These are phyloP conservation scores for Sphaerulina populicola DNA, from an alignment of 2,329 filamentous ascomycete species.

Conservation along the genomic window DNA sequence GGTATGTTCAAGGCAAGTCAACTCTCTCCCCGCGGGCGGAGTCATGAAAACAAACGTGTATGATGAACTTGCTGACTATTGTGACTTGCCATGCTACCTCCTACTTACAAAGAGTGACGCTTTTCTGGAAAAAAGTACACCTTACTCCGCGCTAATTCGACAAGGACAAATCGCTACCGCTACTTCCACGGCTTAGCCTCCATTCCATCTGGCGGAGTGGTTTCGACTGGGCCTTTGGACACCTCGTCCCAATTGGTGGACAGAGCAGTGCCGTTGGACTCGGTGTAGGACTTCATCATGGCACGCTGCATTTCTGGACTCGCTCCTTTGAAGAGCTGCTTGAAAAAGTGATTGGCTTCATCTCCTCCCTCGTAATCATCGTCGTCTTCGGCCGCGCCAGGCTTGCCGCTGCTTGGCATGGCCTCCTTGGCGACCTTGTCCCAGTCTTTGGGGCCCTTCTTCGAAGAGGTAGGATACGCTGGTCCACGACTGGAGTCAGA, in stretches of 20 bases:
- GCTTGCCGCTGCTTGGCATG: slow-evolving; percentile 18
- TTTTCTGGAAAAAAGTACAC: background rate
- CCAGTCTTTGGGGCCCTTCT: slow-evolving; percentile 80
- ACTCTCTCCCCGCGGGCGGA: no score
- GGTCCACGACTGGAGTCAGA: slow-evolving; percentile 38
- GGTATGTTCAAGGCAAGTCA: background rate
- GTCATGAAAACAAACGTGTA: background rate
- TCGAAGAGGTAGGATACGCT: slow-evolving; percentile 78
- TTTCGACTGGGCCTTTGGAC: slow-evolving; percentile 60
- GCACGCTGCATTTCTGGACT: slow-evolving; percentile 75
- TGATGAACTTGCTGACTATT: background rate
- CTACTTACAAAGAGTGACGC: background rate
- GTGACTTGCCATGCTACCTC: background rate
- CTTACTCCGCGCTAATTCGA: background rate
- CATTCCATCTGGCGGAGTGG: slow-evolving; percentile 65
- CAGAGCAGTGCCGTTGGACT: slow-evolving; percentile 86
- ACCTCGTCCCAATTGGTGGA: slow-evolving; percentile 92
- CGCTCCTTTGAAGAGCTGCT: slow-evolving; percentile 70
- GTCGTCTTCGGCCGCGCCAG: slow-evolving; percentile 32
- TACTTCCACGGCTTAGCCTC: slow-evolving; percentile 62
- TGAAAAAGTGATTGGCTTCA: slow-evolving; percentile 77
- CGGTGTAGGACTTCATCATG: slow-evolving; percentile 95
- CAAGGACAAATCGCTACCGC: background rate
- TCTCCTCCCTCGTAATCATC: slow-evolving; percentile 50
- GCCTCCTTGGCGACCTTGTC: slow-evolving; percentile 58